Conservation (phyloP, 768 basidiomycete species). For the Thelephora aurantiotincta region DNA sequence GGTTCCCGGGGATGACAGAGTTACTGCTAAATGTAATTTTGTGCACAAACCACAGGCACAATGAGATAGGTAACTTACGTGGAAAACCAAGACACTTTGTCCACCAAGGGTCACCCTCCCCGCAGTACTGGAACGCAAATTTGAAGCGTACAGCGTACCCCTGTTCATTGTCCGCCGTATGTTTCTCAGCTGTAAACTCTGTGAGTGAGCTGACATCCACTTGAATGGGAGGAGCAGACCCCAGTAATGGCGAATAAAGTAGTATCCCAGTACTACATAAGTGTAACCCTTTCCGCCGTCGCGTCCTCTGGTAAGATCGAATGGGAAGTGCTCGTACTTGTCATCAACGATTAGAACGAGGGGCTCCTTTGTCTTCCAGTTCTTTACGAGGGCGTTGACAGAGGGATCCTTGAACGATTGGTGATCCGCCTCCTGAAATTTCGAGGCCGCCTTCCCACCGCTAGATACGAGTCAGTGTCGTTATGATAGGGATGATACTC, state of each 20-base stretch:
- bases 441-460: constrained; percentile 48
- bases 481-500: neutral
- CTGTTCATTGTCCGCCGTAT: constrained; percentile 28
- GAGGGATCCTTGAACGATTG: constrained; percentile 59
- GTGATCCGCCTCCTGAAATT: constrained; percentile 45
- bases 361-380: constrained; percentile 37
- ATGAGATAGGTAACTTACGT: neutral
- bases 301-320: constrained; percentile 27
- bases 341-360: constrained; percentile 63
- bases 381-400: constrained; percentile 52
- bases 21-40: neutral
- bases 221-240: constrained; percentile 25
- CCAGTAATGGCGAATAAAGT: constrained; percentile 59
- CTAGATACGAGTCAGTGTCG: constrained; percentile 19
- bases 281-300: constrained; percentile 26
- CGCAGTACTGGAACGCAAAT: constrained; percentile 78
- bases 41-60: neutral
- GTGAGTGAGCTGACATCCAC: constrained; percentile 3
- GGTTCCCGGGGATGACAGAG: too few relatives aligned
- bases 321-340: constrained; percentile 62
- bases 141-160: constrained; percentile 63
- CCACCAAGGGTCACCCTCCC: constrained; percentile 50
- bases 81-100: constrained; percentile 1
- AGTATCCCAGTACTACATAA: constrained; percentile 53
- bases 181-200: constrained; percentile 41